Percentiles rank a stretch among this genome's conserved stretches.
Conservation (phyloP, 192 early-diverging fungal species). For the Linnemannia hyalina region DNA sequence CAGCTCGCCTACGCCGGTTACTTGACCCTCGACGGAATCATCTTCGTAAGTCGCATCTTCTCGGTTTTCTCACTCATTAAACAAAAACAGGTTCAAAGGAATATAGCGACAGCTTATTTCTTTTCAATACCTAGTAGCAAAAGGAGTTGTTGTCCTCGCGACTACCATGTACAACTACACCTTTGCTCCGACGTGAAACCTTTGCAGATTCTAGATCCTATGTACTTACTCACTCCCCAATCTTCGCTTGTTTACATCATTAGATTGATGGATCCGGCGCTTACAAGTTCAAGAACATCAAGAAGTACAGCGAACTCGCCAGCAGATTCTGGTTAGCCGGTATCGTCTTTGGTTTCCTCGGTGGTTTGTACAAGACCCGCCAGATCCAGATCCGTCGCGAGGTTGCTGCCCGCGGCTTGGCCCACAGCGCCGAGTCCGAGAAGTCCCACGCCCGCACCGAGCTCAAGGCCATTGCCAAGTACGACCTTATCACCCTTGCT, state of each 20-base stretch:
- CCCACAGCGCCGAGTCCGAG: conserved; percentile 42
- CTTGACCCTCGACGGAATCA: conserved; percentile 71
- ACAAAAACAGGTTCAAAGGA: neutral
- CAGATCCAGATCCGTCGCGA: conserved; percentile 63
- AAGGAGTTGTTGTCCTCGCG: neutral
- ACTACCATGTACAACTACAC: no score
- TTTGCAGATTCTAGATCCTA: no score
- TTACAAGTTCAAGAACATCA: conserved; percentile 73
- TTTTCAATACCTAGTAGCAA: neutral
- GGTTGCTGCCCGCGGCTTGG: conserved; percentile 45
- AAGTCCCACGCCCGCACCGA: conserved; percentile 56
- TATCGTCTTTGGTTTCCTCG: conserved; percentile 71
- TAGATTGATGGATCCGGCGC: conserved; percentile 72
- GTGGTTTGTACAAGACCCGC: conserved; percentile 76
- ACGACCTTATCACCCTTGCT: conserved; percentile 18
- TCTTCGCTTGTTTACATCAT: neutral
- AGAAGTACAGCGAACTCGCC: conserved; percentile 69
- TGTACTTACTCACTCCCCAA: neutral
- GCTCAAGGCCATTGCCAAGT: conserved; percentile 61
- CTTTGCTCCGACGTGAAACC: neutral
- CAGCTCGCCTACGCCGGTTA: conserved; percentile 73
- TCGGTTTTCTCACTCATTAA: neutral
- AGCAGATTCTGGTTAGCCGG: conserved; percentile 78
- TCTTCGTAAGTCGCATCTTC: conserved; percentile 66
- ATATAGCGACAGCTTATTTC: neutral